Conservation (phyloP, 108 stramenopile genomes). For the Cyclotella kingstonii region DNA sequence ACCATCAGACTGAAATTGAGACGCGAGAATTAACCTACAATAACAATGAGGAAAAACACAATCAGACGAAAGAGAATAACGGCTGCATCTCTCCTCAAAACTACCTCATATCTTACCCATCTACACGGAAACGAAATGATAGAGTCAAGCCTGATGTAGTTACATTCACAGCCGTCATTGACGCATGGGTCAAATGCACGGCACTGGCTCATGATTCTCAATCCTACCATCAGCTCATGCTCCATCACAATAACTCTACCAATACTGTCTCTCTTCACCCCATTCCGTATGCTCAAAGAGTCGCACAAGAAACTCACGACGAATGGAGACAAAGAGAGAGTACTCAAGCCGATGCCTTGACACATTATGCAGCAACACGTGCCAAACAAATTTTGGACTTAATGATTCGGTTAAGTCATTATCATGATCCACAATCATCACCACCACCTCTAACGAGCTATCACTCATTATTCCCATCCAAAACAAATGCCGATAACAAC, state of each 20-base stretch:
- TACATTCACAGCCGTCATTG: slow-evolving; percentile 61
- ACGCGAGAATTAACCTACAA: slow-evolving; percentile 1
- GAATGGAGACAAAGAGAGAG: slow-evolving; percentile 37
- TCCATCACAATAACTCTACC: neutral
- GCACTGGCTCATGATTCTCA: slow-evolving; percentile 47
- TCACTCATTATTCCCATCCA: no score
- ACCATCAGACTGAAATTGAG: slow-evolving; percentile 6
- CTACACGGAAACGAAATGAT: slow-evolving; percentile 28
- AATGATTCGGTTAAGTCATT: slow-evolving; percentile 45
- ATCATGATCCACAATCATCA: no score
- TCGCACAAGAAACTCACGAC: slow-evolving; percentile 3
- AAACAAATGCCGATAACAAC: no score
- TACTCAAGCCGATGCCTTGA: slow-evolving; percentile 36
- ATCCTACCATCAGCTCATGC: slow-evolving; percentile 13
- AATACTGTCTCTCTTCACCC: no score
- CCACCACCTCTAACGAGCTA: no score
- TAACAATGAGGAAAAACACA: neutral
- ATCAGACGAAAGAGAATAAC: slow-evolving; percentile 1
- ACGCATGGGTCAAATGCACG: slow-evolving; percentile 53
- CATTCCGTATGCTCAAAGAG: no score
- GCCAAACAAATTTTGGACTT: slow-evolving; percentile 41
- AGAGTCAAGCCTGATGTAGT: slow-evolving; percentile 66
- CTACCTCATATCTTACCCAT: neutral
- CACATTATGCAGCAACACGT: slow-evolving; percentile 30
- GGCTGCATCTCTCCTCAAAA: neutral